Evolutionary conservation across 768 basidiomycete genomes (phyloP), one percentile per base, ranked within the genome.

Genomic region (Mycena venus): DNA sequence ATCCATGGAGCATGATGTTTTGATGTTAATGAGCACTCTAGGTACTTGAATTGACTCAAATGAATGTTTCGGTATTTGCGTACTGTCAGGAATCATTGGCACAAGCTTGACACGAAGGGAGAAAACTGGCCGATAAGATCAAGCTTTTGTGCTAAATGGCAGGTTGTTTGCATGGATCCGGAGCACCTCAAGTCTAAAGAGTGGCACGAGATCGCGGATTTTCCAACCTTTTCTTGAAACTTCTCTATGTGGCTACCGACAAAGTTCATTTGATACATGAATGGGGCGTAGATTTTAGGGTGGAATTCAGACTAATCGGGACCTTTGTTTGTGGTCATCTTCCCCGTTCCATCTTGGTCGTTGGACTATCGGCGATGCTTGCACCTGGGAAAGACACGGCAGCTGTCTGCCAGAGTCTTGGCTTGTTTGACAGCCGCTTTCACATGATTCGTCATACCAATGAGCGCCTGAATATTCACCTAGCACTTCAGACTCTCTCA

Each of bases 251-350:
- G 10, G 36, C 36, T 17, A 42, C 15, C 42, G 59, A 73, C 55
- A 66, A 73, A 49, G 66, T 32, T 25, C 78, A 79, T 38, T 55
- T 79, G 0, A 67, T 76, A 27, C 56, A 69, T 25, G 55, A 70
- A 12, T 79, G 75, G 77, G 75, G 78, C 23, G 40, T 29, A 23
- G 75, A 66, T 63, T 74, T 74, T 59, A 19, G 73, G 36, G 60
- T 74, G 63, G 62, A 75, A 67, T 69, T 75, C 76, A 55, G 68
- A 38, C 9, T 69, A 61, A 74, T 74, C 17, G 73, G 73, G 2
- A 2, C 40, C 2, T 74, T 69, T 49, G 12, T 64, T 14, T 49
- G 73, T 51, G 68, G 73, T 23, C 27, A 53, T 10, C 66, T 74
- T 7, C 60, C 68, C 5, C 29, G 23, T 21, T 15, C 36, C 23